Evolutionary conservation across 305 asterid genomes (phyloP).

Genomic region (Solanum hybrid): DNA sequence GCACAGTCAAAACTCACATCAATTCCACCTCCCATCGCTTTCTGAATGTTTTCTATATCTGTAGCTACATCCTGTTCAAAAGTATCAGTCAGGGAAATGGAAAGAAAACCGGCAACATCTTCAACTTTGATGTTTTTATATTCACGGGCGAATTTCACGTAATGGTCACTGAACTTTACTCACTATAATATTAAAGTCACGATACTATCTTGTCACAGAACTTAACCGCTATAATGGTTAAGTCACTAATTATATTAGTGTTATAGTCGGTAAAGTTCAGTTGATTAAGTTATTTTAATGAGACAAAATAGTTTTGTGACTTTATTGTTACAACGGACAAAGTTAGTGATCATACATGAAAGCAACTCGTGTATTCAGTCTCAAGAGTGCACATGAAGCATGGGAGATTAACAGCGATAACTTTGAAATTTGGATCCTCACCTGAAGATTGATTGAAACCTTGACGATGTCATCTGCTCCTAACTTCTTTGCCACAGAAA

Average conservation of each 20-base stretch:
- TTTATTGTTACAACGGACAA: background rate
- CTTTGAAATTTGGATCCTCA: conserved; percentile 9
- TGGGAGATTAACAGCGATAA: background rate
- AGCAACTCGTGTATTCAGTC: background rate
- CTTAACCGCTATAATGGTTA: background rate
- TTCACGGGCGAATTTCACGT: background rate
- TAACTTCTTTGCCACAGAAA: conserved; percentile 68
- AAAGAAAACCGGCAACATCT: background rate
- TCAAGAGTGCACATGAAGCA: background rate
- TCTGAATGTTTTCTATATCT: conserved; percentile 53
- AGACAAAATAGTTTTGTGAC: background rate
- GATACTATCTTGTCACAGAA: background rate
- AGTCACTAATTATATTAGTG: background rate
- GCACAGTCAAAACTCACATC: conserved; percentile 71
- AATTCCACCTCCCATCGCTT: conserved; percentile 55
- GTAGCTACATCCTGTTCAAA: conserved; percentile 42
- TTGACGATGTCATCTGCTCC: conserved; percentile 70
- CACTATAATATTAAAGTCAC: background rate
- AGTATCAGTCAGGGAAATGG: background rate
- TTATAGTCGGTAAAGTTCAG: background rate
- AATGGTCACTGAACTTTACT: background rate
- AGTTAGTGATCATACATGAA: background rate
- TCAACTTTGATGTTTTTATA: background rate
- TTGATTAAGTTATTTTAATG: background rate
- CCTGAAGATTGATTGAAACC: conserved; percentile 53